phyloP scores from a whole-genome alignment of 2,329 filamentous ascomycete species.

The Xylaria hypoxylon region DNA sequence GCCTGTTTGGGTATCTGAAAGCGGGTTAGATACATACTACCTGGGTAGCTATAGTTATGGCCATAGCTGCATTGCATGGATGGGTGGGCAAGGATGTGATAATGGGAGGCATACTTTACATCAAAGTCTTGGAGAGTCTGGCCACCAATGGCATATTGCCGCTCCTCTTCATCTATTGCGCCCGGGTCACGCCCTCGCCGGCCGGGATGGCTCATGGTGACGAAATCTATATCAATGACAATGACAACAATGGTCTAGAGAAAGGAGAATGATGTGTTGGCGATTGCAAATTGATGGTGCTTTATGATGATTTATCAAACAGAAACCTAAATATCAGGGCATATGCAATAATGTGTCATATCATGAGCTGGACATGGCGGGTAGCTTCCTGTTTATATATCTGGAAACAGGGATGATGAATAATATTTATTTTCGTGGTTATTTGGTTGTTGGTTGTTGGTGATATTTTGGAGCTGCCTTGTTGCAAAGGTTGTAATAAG shows the following conservation, averaged over 20 bases:
- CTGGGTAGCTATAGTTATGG: no score
- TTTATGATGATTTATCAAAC: not conserved
- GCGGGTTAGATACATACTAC: conserved; percentile 23
- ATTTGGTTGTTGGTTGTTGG: no score
- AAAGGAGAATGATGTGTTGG: not conserved
- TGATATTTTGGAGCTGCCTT: no score
- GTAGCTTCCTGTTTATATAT: no score
- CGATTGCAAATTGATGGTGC: not conserved
- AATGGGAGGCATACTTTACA: conserved; percentile 53
- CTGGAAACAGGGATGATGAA: no score
- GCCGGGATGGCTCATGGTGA: conserved; percentile 52
- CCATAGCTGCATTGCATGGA: no score
- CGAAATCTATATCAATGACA: not conserved
- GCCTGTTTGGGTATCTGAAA: conserved; percentile 83
- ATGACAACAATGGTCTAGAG: not conserved
- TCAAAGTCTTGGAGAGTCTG: conserved; percentile 59
- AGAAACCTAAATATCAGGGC: no score
- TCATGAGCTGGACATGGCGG: no score
- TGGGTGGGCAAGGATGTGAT: not conserved
- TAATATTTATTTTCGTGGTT: no score
- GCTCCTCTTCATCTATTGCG: conserved; percentile 62
- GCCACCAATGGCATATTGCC: conserved; percentile 60
- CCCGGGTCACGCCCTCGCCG: conserved; percentile 52
- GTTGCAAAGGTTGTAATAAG: no score
- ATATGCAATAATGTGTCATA: no score